Percentiles rank a stretch among this genome's conserved stretches.
phyloP scores from a whole-genome alignment of 1,284 basidiomycete species.

The Paramarasmius palmivorus region DNA sequence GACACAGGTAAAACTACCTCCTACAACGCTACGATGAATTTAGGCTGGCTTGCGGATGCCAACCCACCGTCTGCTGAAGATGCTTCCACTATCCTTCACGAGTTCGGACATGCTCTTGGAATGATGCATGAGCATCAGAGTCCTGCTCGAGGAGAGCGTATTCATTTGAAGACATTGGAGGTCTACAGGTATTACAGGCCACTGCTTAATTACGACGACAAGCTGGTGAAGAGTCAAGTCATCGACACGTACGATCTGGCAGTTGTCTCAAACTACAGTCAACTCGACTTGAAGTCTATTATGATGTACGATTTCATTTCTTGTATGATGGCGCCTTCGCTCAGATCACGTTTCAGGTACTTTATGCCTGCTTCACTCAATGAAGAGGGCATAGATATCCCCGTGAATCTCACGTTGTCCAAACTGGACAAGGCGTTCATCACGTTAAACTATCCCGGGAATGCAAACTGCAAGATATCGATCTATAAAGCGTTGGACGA shows the following conservation, averaged over 20 bases:
- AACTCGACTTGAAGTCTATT: constrained; percentile 18
- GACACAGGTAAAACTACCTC: neutral
- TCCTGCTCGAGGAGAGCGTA: constrained; percentile 18
- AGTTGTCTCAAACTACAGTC: constrained; percentile 22
- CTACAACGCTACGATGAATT: constrained; percentile 30
- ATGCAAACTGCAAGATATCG: neutral
- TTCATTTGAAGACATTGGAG: constrained; percentile 17
- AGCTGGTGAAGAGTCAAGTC: constrained; percentile 19
- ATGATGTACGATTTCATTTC: neutral
- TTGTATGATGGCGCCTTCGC: too few species aligned
- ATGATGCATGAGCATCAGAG: constrained; percentile 33
- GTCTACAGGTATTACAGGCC: constrained; percentile 19
- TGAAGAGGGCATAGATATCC: constrained; percentile 1
- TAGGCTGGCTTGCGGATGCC: constrained; percentile 19
- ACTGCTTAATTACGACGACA: constrained; percentile 15
- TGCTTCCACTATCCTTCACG: constrained; percentile 26
- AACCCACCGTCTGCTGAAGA: constrained; percentile 12
- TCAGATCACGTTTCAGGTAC: constrained; percentile 1
- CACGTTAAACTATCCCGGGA: constrained; percentile 1
- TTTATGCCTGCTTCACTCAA: constrained; percentile 3
- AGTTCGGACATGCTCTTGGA: constrained; percentile 33
- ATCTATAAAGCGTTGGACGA: neutral
- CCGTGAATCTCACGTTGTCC: constrained; percentile 5
- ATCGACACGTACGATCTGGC: constrained; percentile 20
- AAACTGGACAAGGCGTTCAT: constrained; percentile 9